Evolutionary conservation across 768 basidiomycete genomes (phyloP), one percentile per base, ranked within the genome.

Genomic region (Polyporus arcularius): DNA sequence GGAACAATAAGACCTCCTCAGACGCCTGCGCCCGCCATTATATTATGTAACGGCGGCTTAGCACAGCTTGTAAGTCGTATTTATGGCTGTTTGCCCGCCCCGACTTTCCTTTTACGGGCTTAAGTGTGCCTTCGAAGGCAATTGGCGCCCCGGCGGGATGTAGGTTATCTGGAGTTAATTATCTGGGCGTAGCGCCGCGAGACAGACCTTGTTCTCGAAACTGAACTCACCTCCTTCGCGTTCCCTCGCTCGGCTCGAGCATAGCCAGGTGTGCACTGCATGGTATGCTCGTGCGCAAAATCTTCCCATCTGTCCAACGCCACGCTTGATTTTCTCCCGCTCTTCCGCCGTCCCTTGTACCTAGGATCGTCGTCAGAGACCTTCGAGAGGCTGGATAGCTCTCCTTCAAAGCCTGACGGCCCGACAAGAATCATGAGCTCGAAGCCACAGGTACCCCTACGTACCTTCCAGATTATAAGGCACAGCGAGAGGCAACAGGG

Each of bases 1-100:
- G 66, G 66, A 67, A 67, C 66, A 67, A 67, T 62, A 64, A 61
- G 11, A 4, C n/a, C 8, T 9, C 21, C 16, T 4, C 32, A 54
- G 47, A 32, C 59, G 59, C 55, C 57, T 35, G 50, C 46, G 49
- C 42, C 51, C 41, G 39, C 49, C 57, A 12, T n/a, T 52, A 32
- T 45, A 18, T 59, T 42, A 59, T 39, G 62, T 52, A 63, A 58
- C 43, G 40, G 35, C 18, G 41, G 15, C 35, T 28, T 55, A 42
- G 40, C 45, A 35, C n/a, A 14, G 53, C 52, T 1, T 40, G 4
- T 53, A 21, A n/a, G 21, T 18, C 39, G 4, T 58, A 35, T 63
- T 63, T 31, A 56, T 30, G 7, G 0, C 1, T 63, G 28, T 59
- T 63, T 63, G 62, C 47, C 32, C 11, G n/a, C 41, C 15, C 2